phyloP scores from a whole-genome alignment of 495 filamentous ascomycete genomes.

The Penicillium tannophilum region DNA sequence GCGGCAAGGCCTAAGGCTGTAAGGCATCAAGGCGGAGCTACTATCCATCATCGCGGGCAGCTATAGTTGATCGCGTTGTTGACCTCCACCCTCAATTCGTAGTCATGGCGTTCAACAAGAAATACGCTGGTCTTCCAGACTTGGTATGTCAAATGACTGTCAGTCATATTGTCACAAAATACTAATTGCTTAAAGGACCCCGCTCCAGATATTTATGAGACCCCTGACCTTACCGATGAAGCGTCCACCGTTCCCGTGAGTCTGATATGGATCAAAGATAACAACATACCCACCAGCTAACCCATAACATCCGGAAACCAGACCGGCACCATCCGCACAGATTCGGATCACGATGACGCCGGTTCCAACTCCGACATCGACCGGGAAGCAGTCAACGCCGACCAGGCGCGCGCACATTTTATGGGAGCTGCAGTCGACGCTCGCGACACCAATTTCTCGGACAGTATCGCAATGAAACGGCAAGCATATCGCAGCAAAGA shows the following conservation, averaged over 20 bases:
- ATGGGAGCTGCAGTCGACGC: conserved; percentile 73
- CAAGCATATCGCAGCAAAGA: conserved; percentile 77
- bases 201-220: conserved; percentile 93
- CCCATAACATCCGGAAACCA: conserved; percentile 23
- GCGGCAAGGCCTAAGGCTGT: neutral
- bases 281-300: neutral
- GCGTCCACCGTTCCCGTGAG: conserved; percentile 76
- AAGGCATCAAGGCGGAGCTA: conserved; percentile 5
- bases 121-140: conserved; percentile 85
- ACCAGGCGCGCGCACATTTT: conserved; percentile 79
- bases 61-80: conserved; percentile 18
- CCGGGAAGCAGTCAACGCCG: conserved; percentile 68
- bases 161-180: neutral
- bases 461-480: conserved; percentile 74
- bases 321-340: conserved; percentile 66
- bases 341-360: conserved; percentile 61
- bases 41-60: conserved; percentile 2
- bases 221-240: conserved; percentile 86
- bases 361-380: conserved; percentile 66
- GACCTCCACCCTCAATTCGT: conserved; percentile 16
- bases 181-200: conserved; percentile 62
- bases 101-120: conserved; percentile 57
- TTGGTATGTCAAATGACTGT: conserved; percentile 56
- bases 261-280: conserved; percentile 16
- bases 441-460: conserved; percentile 76